phyloP scores from a whole-genome alignment of 176 grass and related monocot genomes.

The Saccharum spontaneum region DNA sequence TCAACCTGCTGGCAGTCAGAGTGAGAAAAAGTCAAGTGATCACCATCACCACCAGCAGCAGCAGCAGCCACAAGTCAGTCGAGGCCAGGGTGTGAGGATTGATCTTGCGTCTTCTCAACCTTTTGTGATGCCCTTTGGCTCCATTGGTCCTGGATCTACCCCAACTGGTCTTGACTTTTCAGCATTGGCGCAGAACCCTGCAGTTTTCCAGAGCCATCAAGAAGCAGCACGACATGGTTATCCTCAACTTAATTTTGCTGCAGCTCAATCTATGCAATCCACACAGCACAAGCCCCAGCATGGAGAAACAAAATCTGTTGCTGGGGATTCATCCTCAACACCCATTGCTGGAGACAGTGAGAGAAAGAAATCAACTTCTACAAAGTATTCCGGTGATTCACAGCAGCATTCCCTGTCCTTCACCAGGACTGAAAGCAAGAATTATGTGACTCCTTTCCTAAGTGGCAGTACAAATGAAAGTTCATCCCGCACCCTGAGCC shows the following conservation, averaged over 20 bases:
- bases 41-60: constrained; percentile 45
- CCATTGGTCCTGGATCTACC: constrained; percentile 51
- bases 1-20: constrained; percentile 43
- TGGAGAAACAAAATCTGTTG: constrained; percentile 64
- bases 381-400: constrained; percentile 47
- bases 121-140: constrained; percentile 83
- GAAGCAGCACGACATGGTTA: constrained; percentile 75
- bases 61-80: constrained; percentile 47
- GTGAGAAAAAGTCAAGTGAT: constrained; percentile 60
- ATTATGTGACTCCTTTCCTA: constrained; percentile 51
- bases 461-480: constrained; percentile 48
- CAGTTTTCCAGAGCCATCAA: constrained; percentile 76
- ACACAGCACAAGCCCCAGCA: constrained; percentile 64
- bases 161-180: constrained; percentile 82
- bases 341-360: constrained; percentile 55
- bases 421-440: constrained; percentile 64
- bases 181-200: constrained; percentile 70
- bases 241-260: constrained; percentile 57
- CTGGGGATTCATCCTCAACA: constrained; percentile 52
- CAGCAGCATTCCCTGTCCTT: constrained; percentile 87
- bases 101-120: constrained; percentile 78
- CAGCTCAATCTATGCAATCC: constrained; percentile 48
- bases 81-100: constrained; percentile 64
- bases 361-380: constrained; percentile 58
- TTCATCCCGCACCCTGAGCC: constrained; percentile 67